Evolutionary conservation across 2,329 filamentous ascomycete species (phyloP).

Genomic region (Gnomoniopsis sp.): DNA sequence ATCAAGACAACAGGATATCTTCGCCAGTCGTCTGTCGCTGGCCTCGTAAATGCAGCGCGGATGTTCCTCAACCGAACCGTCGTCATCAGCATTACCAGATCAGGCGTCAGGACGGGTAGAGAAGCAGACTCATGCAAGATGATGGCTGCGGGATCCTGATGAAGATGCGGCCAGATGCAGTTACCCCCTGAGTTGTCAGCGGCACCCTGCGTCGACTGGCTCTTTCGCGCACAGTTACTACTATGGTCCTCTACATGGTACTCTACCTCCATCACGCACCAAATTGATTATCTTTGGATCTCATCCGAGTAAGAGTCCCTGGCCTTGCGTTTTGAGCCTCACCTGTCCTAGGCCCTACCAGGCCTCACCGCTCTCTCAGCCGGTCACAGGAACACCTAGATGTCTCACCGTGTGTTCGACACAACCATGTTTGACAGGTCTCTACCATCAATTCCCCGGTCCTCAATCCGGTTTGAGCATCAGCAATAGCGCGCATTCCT

Average conservation of each 20-base stretch:
- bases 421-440: slow-evolving; percentile 6
- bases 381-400: background rate
- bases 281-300: slow-evolving; percentile 1
- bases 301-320: background rate
- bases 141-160: slow-evolving; percentile 5
- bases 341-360: background rate
- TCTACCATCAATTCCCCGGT: background rate
- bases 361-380: slow-evolving; percentile 15
- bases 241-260: slow-evolving; percentile 1
- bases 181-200: background rate
- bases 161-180: slow-evolving; percentile 4
- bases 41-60: background rate
- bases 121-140: slow-evolving; percentile 5
- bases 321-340: slow-evolving; percentile 13
- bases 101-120: background rate
- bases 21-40: background rate
- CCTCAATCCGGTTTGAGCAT: background rate
- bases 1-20: background rate
- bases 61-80: background rate
- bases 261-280: background rate
- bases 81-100: background rate
- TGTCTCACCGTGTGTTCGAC: slow-evolving; percentile 16
- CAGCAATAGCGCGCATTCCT: background rate
- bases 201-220: background rate
- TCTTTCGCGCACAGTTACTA: no score